Conservation (phyloP, 2,329 filamentous ascomycete genomes). For the Leptographium radiaticola region DNA sequence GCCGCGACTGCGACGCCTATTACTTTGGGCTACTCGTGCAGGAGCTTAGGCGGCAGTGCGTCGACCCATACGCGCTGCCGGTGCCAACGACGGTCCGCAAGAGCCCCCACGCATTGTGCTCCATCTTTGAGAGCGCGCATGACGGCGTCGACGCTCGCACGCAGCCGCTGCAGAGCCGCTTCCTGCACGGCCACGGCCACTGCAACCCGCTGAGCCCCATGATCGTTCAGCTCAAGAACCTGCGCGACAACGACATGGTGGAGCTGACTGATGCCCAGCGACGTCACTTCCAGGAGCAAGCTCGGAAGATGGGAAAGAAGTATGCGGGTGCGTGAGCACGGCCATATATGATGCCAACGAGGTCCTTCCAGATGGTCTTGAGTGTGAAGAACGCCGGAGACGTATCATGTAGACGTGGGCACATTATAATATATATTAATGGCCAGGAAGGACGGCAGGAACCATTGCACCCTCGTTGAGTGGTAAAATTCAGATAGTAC, state of each 20-base stretch:
- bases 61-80: constrained; percentile 2
- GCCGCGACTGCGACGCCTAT: constrained; percentile 5
- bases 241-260: background rate
- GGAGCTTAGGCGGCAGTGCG: background rate
- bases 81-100: background rate
- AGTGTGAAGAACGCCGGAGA: background rate
- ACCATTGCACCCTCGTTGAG: too few species aligned
- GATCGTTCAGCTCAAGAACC: constrained; percentile 1
- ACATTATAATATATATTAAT: too few species aligned
- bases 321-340: background rate
- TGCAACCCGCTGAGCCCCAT: constrained; percentile 6
- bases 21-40: constrained; percentile 5
- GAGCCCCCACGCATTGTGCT: constrained; percentile 1
- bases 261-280: background rate
- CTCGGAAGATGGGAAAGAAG: constrained; percentile 2
- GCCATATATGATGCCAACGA: too few species aligned
- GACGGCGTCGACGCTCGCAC: constrained; percentile 4
- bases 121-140: constrained; percentile 1
- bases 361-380: too few species aligned
- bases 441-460: too few species aligned
- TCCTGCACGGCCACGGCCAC: background rate
- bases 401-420: background rate
- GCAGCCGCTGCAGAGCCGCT: background rate
- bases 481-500: too few species aligned
- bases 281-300: constrained; percentile 1